Conservation (phyloP, 768 basidiomycete species). For the Podaxis rugospora region DNA sequence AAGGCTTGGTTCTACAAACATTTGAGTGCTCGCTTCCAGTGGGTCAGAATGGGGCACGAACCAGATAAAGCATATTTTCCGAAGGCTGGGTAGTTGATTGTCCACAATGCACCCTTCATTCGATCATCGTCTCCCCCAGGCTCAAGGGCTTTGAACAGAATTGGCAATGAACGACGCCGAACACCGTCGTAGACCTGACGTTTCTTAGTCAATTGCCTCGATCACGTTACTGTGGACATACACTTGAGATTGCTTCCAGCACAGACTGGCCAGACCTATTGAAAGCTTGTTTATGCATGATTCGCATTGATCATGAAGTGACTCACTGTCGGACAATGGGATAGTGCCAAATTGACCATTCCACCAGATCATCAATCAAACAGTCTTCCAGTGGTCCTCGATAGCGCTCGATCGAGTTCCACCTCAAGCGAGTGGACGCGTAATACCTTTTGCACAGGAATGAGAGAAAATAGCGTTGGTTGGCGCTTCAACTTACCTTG, state of each 20-base stretch:
- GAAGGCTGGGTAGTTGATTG: slow-evolving; percentile 60
- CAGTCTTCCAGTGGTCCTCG: slow-evolving; percentile 55
- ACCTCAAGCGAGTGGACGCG: slow-evolving; percentile 61
- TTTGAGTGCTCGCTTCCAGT: neutral
- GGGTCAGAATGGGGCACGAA: slow-evolving; percentile 16
- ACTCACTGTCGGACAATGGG: slow-evolving; percentile 47
- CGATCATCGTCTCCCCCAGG: slow-evolving; percentile 79
- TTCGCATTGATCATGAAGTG: neutral
- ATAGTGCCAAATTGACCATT: slow-evolving; percentile 80
- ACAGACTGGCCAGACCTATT: slow-evolving; percentile 43
- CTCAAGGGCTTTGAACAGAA: slow-evolving; percentile 51
- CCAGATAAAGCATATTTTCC: slow-evolving; percentile 52
- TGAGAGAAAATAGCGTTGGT: neutral
- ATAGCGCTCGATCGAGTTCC: slow-evolving; percentile 70
- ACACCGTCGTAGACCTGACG: slow-evolving; percentile 65
- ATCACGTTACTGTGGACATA: slow-evolving; percentile 20
- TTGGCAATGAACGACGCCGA: slow-evolving; percentile 55
- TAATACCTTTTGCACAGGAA: slow-evolving; percentile 39
- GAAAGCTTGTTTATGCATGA: slow-evolving; percentile 20
- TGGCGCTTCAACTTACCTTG: slow-evolving; percentile 40
- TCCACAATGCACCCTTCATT: slow-evolving; percentile 92
- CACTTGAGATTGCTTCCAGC: slow-evolving; percentile 47
- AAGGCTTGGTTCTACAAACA: slow-evolving; percentile 52
- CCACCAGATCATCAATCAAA: slow-evolving; percentile 65
- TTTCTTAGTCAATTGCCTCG: neutral